Base-by-base conservation (phyloP, 805 yeast genomes). In the Lachancea dasiensis region DNA sequence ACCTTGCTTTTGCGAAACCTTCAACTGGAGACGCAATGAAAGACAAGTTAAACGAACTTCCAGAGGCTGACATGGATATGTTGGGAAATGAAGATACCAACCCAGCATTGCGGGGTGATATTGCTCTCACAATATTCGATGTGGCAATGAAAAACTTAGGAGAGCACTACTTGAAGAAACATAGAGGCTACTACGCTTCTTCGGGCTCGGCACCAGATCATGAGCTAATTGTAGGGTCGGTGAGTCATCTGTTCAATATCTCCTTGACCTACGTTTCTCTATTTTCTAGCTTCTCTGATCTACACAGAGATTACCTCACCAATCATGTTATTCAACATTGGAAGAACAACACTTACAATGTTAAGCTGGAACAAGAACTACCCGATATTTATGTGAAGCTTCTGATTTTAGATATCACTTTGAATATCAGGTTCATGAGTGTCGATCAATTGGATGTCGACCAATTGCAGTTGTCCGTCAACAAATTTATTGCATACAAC, bases 61-160 rank as follows among this genome's bases (percentile, higher is more conserved):
- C 97, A 0, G 96, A 87, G 46, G 84, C 87, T 22, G 92, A 87
- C 54, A 70, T 86, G 67, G 80, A 78, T 51, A 79, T 86, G 70
- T 68, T 89, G 48, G 97, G 96, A 18, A 78, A 79, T 45, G 79
- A 81, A n/a, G 94, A 85, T 34, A 75, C 86, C 18, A 83, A 82
- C 50, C 89, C 90, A 6, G 90, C 86, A 0, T 58, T 83, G 41
- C 72, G 73, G 43, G 90, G 92, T 39, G 86, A 81, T 52, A 69
- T 83, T 38, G 83, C 83, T 1, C 58, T 81, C 40, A 72, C 84
- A 0, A 71, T 90, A 46, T 77, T 79, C 67, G 77, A 90, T 67
- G 63, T 78, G 52, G 78, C 79, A 40, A 65, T 79, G 64, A 60
- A 77, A 51, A 64, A 73, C 3, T 48, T 79, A 20, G 58, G 56